phyloP scores from a whole-genome alignment of 1,284 basidiomycete species.

The Melampsora occidentalis region DNA sequence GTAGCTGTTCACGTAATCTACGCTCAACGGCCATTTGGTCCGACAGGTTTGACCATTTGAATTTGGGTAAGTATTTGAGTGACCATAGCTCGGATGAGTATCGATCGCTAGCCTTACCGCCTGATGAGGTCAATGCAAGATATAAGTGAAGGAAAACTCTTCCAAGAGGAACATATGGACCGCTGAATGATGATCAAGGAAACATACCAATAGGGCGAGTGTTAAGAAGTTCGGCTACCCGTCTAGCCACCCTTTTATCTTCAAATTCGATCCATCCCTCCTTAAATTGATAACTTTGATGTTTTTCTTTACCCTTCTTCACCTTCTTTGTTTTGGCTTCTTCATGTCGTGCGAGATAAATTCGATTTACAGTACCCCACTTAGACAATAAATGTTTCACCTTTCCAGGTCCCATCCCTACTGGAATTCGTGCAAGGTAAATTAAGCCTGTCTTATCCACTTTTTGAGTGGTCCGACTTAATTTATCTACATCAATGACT shows the following conservation, averaged over 20 bases:
- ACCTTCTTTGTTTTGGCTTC: conserved; percentile 80
- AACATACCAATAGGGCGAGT: conserved; percentile 75
- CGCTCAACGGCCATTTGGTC: conserved; percentile 99
- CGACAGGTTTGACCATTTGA: conserved; percentile 98
- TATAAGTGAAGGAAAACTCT: neutral
- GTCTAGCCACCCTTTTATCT: conserved; percentile 84
- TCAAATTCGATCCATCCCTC: conserved; percentile 99
- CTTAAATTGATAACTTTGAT: conserved; percentile 63
- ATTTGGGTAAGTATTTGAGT: conserved; percentile 95
- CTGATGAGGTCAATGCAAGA: conserved; percentile 10
- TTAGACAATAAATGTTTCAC: conserved; percentile 73
- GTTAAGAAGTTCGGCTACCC: conserved; percentile 90
- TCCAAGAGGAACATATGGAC: neutral
- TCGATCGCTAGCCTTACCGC: conserved; percentile 79
- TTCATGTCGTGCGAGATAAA: conserved; percentile 61
- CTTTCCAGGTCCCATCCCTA: conserved; percentile 97
- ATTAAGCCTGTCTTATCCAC: conserved; percentile 67
- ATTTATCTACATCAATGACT: conserved; percentile 31
- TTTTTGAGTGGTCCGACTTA: conserved; percentile 44
- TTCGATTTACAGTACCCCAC: conserved; percentile 51
- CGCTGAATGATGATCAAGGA: neutral
- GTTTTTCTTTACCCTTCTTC: conserved; percentile 76
- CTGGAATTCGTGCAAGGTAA: conserved; percentile 93
- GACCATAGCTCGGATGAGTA: conserved; percentile 98
- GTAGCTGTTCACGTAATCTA: conserved; percentile 76